phyloP scores from a whole-genome alignment of 2,329 filamentous ascomycete genomes.

The Zopfia rhizophila region DNA sequence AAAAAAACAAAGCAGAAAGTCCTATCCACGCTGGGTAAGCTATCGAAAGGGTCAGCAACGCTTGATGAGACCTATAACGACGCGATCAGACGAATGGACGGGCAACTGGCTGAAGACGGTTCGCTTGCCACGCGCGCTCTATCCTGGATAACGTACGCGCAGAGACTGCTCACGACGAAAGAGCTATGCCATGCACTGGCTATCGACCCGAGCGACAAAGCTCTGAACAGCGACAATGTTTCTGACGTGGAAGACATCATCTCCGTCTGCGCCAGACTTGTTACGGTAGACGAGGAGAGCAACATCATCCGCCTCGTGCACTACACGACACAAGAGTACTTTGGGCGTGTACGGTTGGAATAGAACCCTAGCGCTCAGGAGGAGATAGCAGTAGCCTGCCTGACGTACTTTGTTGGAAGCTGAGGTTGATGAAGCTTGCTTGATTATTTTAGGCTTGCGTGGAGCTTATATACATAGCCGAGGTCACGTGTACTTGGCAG shows the following conservation, averaged over 20 bases:
- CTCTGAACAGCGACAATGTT: not conserved
- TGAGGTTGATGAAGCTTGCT: too few species aligned
- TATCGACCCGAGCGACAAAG: not conserved
- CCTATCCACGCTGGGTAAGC: conserved; percentile 34
- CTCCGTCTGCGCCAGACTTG: conserved; percentile 30
- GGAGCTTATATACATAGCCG: too few species aligned
- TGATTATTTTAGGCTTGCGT: too few species aligned
- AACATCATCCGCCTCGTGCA: conserved; percentile 30
- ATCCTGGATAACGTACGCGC: conserved; percentile 1
- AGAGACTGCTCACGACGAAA: not conserved
- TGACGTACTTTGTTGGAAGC: too few species aligned
- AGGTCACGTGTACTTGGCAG: too few species aligned
- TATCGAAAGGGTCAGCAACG: conserved; percentile 39
- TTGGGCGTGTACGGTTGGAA: conserved; percentile 29
- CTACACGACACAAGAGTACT: conserved; percentile 25
- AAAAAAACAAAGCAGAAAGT: conserved; percentile 46
- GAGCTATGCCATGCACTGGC: conserved; percentile 1
- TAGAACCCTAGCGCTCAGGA: conserved; percentile 26
- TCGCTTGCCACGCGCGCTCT: conserved; percentile 45
- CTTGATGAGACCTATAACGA: conserved; percentile 53
- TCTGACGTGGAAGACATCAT: conserved; percentile 1
- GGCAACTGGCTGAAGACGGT: conserved; percentile 40
- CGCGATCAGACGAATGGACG: conserved; percentile 54
- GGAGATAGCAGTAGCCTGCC: conserved; percentile 27
- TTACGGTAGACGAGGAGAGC: conserved; percentile 35